Conservation (phyloP, 2,329 filamentous ascomycete genomes). For the Myriosclerotinia duriaeana region DNA sequence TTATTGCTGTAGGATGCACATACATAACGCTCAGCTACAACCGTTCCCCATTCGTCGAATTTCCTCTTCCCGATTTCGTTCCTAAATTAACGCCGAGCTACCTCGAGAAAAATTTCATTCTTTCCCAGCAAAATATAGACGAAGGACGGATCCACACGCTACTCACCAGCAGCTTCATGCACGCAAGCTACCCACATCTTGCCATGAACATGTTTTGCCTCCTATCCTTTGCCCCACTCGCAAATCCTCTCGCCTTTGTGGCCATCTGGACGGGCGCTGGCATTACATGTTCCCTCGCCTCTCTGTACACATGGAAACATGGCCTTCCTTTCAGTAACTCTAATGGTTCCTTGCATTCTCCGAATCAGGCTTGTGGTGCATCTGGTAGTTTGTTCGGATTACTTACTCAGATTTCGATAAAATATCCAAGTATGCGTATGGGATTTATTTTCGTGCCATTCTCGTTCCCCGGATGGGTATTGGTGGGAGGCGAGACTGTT, state of each 20-base stretch:
- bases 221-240: not conserved
- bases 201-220: slow-evolving; percentile 10
- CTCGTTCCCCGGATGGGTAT: not conserved
- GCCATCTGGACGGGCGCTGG: slow-evolving; percentile 15
- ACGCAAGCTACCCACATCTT: slow-evolving; percentile 7
- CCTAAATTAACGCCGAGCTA: slow-evolving; percentile 5
- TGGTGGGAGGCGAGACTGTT: not conserved
- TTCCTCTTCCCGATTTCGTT: not conserved
- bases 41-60: slow-evolving; percentile 3
- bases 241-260: slow-evolving; percentile 9
- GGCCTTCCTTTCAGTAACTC: not conserved
- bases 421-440: not conserved
- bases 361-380: slow-evolving; percentile 4
- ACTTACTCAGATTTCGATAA: not conserved
- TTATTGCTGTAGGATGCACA: slow-evolving; percentile 9
- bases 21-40: slow-evolving; percentile 17
- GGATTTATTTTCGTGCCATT: slow-evolving; percentile 5
- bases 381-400: slow-evolving; percentile 17
- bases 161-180: slow-evolving; percentile 16
- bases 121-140: slow-evolving; percentile 13
- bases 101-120: slow-evolving; percentile 2
- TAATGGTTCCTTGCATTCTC: not conserved
- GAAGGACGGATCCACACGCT: slow-evolving; percentile 13
- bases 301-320: slow-evolving; percentile 13
- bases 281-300: slow-evolving; percentile 2